Evolutionary conservation across 257 asterid genomes (phyloP).

Genomic region (Echites panduratus): DNA sequence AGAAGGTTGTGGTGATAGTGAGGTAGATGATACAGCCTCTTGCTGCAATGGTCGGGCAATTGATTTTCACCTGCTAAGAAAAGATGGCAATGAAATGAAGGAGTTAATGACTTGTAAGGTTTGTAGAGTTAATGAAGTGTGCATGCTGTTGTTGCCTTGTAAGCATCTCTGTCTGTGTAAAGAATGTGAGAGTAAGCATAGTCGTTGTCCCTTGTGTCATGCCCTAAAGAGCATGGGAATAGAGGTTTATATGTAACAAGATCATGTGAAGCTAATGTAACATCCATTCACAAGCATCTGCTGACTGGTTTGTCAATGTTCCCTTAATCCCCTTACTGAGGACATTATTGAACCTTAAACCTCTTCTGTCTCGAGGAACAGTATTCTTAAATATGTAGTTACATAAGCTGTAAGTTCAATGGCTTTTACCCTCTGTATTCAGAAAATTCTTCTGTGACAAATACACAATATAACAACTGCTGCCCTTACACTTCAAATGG

Average conservation of each 20-base stretch:
- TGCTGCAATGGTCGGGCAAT: constrained; percentile 60
- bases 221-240: constrained; percentile 68
- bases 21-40: constrained; percentile 83
- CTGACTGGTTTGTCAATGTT: constrained; percentile 15
- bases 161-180: constrained; percentile 94
- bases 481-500: neutral
- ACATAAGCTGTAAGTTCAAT: neutral
- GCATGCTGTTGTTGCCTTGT: constrained; percentile 93
- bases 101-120: constrained; percentile 76
- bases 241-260: constrained; percentile 69
- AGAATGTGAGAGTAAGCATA: constrained; percentile 75
- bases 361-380: neutral
- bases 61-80: constrained; percentile 40
- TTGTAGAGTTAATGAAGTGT: constrained; percentile 64
- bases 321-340: constrained; percentile 1
- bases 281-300: constrained; percentile 17
- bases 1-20: constrained; percentile 99
- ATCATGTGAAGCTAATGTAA: constrained; percentile 28
- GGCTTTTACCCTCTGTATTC: neutral
- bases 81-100: constrained; percentile 43
- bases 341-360: constrained; percentile 3
- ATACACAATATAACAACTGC: neutral
- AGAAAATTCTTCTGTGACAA: neutral
- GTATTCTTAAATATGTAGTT: neutral
- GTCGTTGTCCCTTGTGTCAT: constrained; percentile 80